These are phyloP conservation scores for Comarum palustre DNA, from an alignment of 306 rosid species.

Conservation along the genomic window DNA sequence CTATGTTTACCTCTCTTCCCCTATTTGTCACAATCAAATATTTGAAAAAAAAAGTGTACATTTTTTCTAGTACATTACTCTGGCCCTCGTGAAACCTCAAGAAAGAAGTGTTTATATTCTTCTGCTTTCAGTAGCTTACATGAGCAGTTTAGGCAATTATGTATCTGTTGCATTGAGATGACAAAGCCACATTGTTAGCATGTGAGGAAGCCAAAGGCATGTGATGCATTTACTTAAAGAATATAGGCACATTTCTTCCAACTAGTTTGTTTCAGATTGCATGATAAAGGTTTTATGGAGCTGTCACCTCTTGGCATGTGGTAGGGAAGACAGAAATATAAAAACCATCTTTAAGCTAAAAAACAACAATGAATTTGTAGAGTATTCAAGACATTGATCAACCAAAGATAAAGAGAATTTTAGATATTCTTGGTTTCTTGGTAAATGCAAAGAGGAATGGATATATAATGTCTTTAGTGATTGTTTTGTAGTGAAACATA, in stretches of 20 bases:
- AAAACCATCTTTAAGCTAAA: slow-evolving; percentile 6
- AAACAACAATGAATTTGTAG: neutral
- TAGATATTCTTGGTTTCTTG: slow-evolving; percentile 1
- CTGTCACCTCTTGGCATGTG: slow-evolving; percentile 22
- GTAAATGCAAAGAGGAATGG: neutral
- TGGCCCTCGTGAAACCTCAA: neutral
- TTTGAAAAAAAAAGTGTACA: slow-evolving; percentile 53
- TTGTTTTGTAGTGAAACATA: slow-evolving; percentile 2
- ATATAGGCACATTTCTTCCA: slow-evolving; percentile 25
- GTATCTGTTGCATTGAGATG: slow-evolving; percentile 4
- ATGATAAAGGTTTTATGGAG: slow-evolving; percentile 20
- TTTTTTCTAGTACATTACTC: slow-evolving; percentile 31
- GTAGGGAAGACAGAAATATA: slow-evolving; percentile 1
- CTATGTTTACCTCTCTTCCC: slow-evolving; percentile 37
- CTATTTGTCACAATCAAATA: slow-evolving; percentile 48
- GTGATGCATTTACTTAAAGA: slow-evolving; percentile 16
- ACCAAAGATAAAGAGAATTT: neutral
- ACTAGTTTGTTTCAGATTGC: slow-evolving; percentile 25
- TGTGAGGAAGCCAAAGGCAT: slow-evolving; percentile 19
- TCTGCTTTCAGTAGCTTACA: slow-evolving; percentile 6
- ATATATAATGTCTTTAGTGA: neutral
- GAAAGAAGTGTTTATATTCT: neutral
- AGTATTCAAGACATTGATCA: neutral
- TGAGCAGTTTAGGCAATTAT: slow-evolving; percentile 1
- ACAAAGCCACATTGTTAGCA: slow-evolving; percentile 15